A percentile compares a stretch with the other conserved stretches of the same genome.
Conservation (phyloP, 495 filamentous ascomycete species). For the Letharia lupina region DNA sequence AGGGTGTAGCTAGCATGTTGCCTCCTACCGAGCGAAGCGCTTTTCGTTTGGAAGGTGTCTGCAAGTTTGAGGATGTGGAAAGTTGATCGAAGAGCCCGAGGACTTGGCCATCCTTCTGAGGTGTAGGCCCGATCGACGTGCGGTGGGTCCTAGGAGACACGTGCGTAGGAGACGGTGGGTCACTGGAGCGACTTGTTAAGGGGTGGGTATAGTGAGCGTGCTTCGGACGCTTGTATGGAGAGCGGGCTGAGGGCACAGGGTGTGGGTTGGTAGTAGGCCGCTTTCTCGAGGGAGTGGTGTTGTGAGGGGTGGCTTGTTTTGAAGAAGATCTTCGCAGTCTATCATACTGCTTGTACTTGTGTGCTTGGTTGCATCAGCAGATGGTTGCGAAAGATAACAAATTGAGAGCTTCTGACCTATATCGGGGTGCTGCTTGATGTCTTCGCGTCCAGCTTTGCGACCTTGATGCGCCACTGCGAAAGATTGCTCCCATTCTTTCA, state of each 20-base stretch:
- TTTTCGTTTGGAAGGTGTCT: constrained; percentile 35
- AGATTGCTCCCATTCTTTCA: constrained; percentile 79
- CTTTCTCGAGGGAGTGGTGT: constrained; percentile 40
- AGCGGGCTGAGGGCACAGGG: constrained; percentile 52
- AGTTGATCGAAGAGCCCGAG: constrained; percentile 89
- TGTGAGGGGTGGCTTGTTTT: constrained; percentile 34
- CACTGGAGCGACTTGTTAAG: constrained; percentile 12
- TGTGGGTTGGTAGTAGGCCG: constrained; percentile 39
- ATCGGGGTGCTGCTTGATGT: constrained; percentile 75
- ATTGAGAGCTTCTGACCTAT: constrained; percentile 54
- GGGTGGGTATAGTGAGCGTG: constrained; percentile 11
- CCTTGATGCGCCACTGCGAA: constrained; percentile 64
- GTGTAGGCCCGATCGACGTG: constrained; percentile 45
- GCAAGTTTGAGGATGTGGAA: constrained; percentile 25
- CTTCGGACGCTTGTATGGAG: constrained; percentile 26
- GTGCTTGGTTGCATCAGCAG: constrained; percentile 41
- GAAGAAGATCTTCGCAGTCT: constrained; percentile 55
- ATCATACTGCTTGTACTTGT: constrained; percentile 88
- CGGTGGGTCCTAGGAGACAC: constrained; percentile 20
- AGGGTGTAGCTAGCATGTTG: constrained; percentile 18
- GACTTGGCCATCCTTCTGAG: constrained; percentile 78
- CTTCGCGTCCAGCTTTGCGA: constrained; percentile 67
- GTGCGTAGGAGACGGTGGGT: constrained; percentile 12
- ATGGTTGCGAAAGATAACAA: constrained; percentile 8
- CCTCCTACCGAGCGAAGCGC: not conserved